A percentile compares a stretch with the other conserved stretches of the same genome.
Evolutionary conservation across 176 grass and related monocot species (phyloP).

Genomic region (Bromus sterilis): DNA sequence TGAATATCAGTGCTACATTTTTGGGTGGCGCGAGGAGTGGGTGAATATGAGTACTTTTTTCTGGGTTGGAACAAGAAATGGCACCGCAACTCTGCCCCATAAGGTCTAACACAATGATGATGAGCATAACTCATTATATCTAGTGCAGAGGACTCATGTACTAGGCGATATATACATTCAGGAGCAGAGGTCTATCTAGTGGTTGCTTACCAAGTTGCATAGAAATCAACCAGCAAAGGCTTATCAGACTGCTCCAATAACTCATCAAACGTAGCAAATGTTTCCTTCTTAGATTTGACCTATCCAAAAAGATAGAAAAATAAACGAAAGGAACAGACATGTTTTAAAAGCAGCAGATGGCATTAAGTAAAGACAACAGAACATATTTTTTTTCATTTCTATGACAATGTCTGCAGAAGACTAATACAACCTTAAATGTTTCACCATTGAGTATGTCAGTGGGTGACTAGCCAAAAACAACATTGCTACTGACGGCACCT

Average conservation of each 20-base stretch:
- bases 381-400: not conserved
- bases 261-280: conserved; percentile 85
- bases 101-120: not conserved
- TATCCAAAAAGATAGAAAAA: conserved; percentile 13
- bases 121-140: not conserved
- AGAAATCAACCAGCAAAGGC: conserved; percentile 87
- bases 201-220: conserved; percentile 82
- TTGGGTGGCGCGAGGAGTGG: not conserved
- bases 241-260: conserved; percentile 83
- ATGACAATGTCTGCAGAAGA: not conserved
- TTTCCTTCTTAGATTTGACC: conserved; percentile 82
- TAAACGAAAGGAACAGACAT: not conserved
- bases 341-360: not conserved
- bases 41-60: not conserved
- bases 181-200: not conserved
- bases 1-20: not conserved
- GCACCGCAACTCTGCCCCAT: not conserved
- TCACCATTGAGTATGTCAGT: not conserved
- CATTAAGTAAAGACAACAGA: not conserved
- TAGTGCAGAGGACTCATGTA: not conserved
- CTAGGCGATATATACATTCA: not conserved
- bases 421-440: not conserved
- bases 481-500: not conserved
- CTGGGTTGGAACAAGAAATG: not conserved
- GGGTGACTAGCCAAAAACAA: not conserved